Evolutionary conservation across 768 basidiomycete genomes (phyloP), one percentile per base, ranked within the genome.

Genomic region (Phallus indusiatus): DNA sequence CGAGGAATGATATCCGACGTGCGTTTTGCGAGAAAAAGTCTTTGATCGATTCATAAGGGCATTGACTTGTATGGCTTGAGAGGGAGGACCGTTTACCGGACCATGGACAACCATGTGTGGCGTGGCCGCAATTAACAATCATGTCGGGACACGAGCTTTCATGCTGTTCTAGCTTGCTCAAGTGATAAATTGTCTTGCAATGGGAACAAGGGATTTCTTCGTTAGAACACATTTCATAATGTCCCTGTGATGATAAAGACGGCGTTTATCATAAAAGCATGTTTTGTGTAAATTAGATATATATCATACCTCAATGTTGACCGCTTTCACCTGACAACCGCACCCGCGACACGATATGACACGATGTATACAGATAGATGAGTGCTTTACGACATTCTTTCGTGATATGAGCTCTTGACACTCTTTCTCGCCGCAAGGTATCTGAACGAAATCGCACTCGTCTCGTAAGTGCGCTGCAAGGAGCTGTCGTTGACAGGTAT

Each of bases 401-500:
- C 79, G 72, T 61, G 74, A 63, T 20, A 83, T 64, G 14, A 66
- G 64, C 59, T 76, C 68, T 22, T 67, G 67, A 64, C 86, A 86
- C 35, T 72, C 70, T 16, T 64, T 70, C 59, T 78, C 75, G 12
- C 74, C 71, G 66, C 85, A 88, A 10, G 69, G 64, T 4, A 83
- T 76, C 60, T 79, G 72, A 55, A 78, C 74, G 66, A 77, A 89
- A 59, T 72, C 71, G 63, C 90, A 93, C 24, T 74, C 68, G 6
- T 83, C 81, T 57, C 74, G 77, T 60, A 90, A 68, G 67, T 93
- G 90, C 0, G 74, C 64, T 7, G 76, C 72, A n/a, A 89, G 69
- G 22, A 82, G 69, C 66, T 88, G 86, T 33, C 90, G 74, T 66
- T 93, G 84, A 60, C 80, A 82, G 2, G 78, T 81, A 68, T 82